Conservation (phyloP, 805 yeast species). For the Wickerhamiella qilinensis region DNA sequence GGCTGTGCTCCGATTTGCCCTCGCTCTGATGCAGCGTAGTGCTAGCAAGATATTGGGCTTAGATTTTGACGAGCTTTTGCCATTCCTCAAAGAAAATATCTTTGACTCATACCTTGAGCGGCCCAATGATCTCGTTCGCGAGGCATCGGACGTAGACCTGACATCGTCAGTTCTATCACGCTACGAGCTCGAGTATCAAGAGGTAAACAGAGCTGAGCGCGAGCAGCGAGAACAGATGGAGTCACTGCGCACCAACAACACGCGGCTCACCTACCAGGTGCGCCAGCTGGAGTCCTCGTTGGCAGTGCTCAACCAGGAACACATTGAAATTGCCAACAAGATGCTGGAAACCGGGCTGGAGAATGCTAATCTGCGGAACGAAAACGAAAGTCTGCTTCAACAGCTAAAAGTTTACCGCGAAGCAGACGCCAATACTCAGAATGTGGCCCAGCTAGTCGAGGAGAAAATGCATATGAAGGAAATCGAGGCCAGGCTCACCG, state of each 20-base stretch:
- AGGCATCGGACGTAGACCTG: conserved; percentile 59
- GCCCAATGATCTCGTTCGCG: conserved; percentile 59
- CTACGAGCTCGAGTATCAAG: conserved; percentile 59
- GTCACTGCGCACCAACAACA: conserved; percentile 44
- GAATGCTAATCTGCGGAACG: conserved; percentile 61
- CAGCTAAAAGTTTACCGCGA: conserved; percentile 9
- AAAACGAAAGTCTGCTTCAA: conserved; percentile 28
- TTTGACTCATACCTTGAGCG: conserved; percentile 51
- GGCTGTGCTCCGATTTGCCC: conserved; percentile 67
- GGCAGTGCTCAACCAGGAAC: conserved; percentile 60
- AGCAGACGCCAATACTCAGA: conserved; percentile 1
- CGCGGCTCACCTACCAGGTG: conserved; percentile 55
- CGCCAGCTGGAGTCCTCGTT: conserved; percentile 55
- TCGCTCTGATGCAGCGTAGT: conserved; percentile 62
- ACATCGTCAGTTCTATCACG: conserved; percentile 57
- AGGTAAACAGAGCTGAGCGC: conserved; percentile 50
- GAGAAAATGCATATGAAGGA: conserved; percentile 10
- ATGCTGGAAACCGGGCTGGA: conserved; percentile 66
- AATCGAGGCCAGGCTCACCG: conserved; percentile 10
- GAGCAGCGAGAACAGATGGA: conserved; percentile 51
- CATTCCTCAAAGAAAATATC: conserved; percentile 61
- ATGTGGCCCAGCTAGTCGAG: conserved; percentile 7
- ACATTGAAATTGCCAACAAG: conserved; percentile 71
- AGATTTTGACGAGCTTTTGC: conserved; percentile 61
- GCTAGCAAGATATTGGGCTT: conserved; percentile 40